Evolutionary conservation across 2,329 filamentous ascomycete species (phyloP).

Genomic region (Aspergillus pseudoviridinutans): DNA sequence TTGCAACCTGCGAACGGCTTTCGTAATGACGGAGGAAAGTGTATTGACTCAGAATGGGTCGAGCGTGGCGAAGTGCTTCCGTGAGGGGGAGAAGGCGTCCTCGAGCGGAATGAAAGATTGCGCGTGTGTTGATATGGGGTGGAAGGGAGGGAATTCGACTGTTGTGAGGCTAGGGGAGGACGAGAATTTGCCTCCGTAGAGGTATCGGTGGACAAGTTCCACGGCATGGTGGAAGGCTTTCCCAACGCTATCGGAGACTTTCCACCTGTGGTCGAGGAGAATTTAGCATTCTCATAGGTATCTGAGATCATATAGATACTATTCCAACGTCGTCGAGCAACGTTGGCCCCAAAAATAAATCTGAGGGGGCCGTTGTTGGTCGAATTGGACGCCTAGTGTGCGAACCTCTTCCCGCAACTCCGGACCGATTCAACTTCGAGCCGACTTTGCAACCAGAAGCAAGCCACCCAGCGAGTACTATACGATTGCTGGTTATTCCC

Average conservation of each 20-base stretch:
- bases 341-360: conserved; percentile 21
- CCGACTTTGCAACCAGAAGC: neutral
- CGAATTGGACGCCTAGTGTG: neutral
- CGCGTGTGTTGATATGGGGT: conserved; percentile 87
- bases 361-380: neutral
- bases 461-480: neutral
- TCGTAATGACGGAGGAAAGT: conserved; percentile 64
- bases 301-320: conserved; percentile 39
- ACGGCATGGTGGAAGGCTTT: conserved; percentile 39
- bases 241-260: conserved; percentile 40
- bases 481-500: neutral
- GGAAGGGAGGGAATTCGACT: conserved; percentile 88
- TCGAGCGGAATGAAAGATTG: conserved; percentile 74
- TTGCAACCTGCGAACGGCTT: conserved; percentile 69
- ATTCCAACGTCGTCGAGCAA: conserved; percentile 30
- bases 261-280: conserved; percentile 38
- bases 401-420: neutral
- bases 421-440: neutral
- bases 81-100: conserved; percentile 73
- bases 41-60: conserved; percentile 82
- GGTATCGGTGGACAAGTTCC: conserved; percentile 34
- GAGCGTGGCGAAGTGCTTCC: conserved; percentile 83
- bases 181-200: conserved; percentile 38
- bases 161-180: conserved; percentile 54
- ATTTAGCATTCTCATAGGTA: conserved; percentile 41